Evolutionary conservation across 1,139 yeast species (phyloP), one percentile per base, ranked within the genome.

Genomic region (Nakaseomyces kungkrabaensis): DNA sequence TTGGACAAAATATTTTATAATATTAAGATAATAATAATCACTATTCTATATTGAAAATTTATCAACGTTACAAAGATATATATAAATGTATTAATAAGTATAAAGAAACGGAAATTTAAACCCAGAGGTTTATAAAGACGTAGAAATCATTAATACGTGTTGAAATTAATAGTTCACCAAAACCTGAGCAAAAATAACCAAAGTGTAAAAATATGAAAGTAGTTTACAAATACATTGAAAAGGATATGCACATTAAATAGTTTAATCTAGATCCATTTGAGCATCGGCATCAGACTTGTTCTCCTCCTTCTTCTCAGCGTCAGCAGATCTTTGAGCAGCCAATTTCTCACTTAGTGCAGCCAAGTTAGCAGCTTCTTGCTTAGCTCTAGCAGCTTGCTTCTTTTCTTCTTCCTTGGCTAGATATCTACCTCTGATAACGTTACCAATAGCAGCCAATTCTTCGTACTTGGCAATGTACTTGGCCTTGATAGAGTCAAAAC

Each of bases 381-480:
- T 86, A 62, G 88, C 81, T 73, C 86, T 82, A 67, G 77, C 73
- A 65, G 95, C 89, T 73, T 88, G 95, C 72, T 84, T 84, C 79
- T 87, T 86, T 73, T 92, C 97, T 74, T 92, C 96, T 71, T 89
- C 88, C 74, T 92, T 89, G 58, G 92, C 87, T 63, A 84, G 75
- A 76, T 86, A 92, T 76, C 98, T 85, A 65, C 97, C 97, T 75
- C 85, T 86, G 72, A 92, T 88, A 61, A 92, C 75, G 77, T 94
- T 92, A 72, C 98, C 98, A 64, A 83, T 76, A 48, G 96, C 78
- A 47, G 97, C 95, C 68, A 92, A 82, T 73, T 92, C 98, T 74
- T 94, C 98, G 74, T 90, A 89, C 74, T 86, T 90, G 67, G 98
- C 97, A 73, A 94, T 84, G 78, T 92, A 92, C 72, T 85, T 88